Base-by-base conservation (phyloP, 345 rosid species). In the Gossypium longicalyx region DNA sequence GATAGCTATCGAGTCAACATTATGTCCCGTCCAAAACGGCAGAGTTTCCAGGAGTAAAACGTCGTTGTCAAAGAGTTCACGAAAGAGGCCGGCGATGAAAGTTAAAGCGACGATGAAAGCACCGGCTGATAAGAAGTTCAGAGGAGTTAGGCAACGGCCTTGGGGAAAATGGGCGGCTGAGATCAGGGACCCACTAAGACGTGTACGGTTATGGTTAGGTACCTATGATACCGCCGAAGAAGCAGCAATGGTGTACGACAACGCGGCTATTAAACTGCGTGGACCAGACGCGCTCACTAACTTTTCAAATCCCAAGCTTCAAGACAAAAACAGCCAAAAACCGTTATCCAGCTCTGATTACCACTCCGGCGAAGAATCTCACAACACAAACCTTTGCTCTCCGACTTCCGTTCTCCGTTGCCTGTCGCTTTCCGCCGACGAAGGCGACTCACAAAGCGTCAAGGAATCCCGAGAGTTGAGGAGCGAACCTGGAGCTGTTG, bases 141-240 rank as follows among this genome's bases (percentile, higher is more conserved):
- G 97, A 2, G 99, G 99, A 1, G 99, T 95, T 3, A 77, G 99
- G 74, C 99, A 90, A 74, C 80, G 99, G 65, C 99, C 99, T 0
- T 95, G 99, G 98, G 99, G 99, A 0, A 95, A 90, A 82, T 95
- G 99, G 99, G 99, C 99, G 68, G 99, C 99, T 47, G 99, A 95
- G 92, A 95, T 95, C 25, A 90, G 99, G 75, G 99, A 95, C 74
- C 99, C 99, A 0, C 62, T 62, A 9, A 76, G 81, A 64, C 93
- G 98, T 53, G 89, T 87, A 61, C 87, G 99, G 71, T 75, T 91
- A 13, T 95, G 99, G 99, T 75, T 95, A 3, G 99, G 99, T 1
- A 95, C 99, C 7, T 95, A 82, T 66, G 87, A 90, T 53, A 95
- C 98, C 0, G 99, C 99, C 2, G 97, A 93, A 70, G 98, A 95